Evolutionary conservation across 108 stramenopile species (phyloP).

Genomic region (Aurantiochytrium sp.): DNA sequence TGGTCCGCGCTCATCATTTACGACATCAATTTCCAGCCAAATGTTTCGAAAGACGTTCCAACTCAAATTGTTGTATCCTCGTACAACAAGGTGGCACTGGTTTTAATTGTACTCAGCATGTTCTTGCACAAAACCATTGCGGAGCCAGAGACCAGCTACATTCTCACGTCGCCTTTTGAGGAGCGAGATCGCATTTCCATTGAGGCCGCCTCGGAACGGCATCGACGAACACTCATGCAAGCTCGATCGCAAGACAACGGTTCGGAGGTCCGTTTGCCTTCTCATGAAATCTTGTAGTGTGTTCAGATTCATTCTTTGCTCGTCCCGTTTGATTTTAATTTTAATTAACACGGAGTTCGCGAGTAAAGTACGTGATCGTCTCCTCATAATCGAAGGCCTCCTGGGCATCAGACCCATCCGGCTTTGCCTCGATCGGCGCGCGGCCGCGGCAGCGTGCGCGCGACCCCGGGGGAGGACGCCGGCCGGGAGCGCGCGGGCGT

Average conservation of each 20-base stretch:
- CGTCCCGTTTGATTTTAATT: background rate
- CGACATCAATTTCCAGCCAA: background rate
- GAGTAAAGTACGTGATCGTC: too few species aligned
- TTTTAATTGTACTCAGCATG: background rate
- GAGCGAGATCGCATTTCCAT: background rate
- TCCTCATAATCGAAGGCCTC: too few species aligned
- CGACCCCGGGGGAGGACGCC: too few species aligned
- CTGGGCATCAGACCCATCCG: too few species aligned
- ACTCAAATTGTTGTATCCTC: background rate
- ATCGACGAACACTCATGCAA: background rate
- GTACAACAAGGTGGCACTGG: background rate
- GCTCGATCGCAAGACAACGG: background rate
- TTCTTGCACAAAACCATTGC: conserved; percentile 3
- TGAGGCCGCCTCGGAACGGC: background rate
- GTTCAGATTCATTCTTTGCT: background rate
- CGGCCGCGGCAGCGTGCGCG: too few species aligned
- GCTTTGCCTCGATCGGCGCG: too few species aligned
- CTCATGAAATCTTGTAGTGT: background rate
- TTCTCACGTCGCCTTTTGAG: conserved; percentile 4
- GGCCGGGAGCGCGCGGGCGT: too few species aligned
- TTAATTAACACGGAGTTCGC: too few species aligned
- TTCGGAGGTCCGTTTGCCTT: background rate
- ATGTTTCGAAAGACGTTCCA: background rate
- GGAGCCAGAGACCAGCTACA: background rate
- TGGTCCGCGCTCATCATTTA: background rate